A percentile compares a stretch with the other conserved stretches of the same genome.
Conservation (phyloP, 2,329 filamentous ascomycete genomes). For the Microascus cirrosus region DNA sequence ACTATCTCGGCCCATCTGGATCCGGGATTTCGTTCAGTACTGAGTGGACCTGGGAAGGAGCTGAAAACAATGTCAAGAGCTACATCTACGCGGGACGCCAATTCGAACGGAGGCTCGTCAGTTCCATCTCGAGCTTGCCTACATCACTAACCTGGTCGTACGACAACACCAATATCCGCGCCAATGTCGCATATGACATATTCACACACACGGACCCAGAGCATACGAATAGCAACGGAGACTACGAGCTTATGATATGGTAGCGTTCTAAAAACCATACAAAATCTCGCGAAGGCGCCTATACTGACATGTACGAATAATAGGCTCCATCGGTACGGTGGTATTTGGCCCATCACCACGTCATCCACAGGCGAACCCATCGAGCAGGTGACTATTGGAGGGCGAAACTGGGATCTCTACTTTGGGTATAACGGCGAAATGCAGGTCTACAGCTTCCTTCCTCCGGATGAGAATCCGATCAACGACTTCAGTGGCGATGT, state of each 20-base stretch:
- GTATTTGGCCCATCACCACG: conserved; percentile 33
- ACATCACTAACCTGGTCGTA: conserved; percentile 28
- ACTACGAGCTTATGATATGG: conserved; percentile 59
- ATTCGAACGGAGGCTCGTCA: conserved; percentile 17
- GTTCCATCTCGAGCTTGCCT: conserved; percentile 20
- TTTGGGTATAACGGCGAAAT: conserved; percentile 41
- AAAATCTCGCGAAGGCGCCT: not conserved
- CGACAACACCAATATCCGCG: conserved; percentile 34
- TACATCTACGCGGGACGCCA: conserved; percentile 27
- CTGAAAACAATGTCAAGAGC: conserved; percentile 26
- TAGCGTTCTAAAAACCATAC: conserved; percentile 1
- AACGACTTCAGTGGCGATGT: conserved; percentile 41
- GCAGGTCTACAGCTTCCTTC: conserved; percentile 21
- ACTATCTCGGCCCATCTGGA: conserved; percentile 18
- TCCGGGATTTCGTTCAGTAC: conserved; percentile 25
- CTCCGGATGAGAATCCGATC: conserved; percentile 18
- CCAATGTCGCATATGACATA: conserved; percentile 51
- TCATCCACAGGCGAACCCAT: conserved; percentile 28
- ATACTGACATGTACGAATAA: not conserved
- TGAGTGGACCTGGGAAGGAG: conserved; percentile 28
- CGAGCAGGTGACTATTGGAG: conserved; percentile 26
- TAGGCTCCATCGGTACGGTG: conserved; percentile 43
- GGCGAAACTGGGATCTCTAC: conserved; percentile 38
- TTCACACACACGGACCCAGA: conserved; percentile 36
- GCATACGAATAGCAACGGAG: conserved; percentile 21